phyloP scores from a whole-genome alignment of 139 green algal species.

The Parachlorella kessleri region DNA sequence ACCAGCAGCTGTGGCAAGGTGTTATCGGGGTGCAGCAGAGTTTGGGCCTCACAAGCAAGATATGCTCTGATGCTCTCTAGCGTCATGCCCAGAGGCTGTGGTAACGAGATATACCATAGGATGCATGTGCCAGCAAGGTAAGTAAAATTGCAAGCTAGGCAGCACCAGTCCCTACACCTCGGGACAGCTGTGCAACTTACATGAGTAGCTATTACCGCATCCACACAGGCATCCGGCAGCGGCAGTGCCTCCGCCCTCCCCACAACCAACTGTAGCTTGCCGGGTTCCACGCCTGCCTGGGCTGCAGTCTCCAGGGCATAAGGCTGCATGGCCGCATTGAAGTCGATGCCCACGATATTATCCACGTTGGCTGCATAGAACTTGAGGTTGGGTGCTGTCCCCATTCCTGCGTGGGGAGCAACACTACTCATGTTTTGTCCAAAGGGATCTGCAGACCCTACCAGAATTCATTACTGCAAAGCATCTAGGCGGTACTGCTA shows the following conservation, averaged over 20 bases:
- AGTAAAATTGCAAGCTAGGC: background rate
- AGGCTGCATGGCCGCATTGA: background rate
- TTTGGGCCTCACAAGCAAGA: no score
- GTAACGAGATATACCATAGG: background rate
- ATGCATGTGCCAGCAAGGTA: background rate
- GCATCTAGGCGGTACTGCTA: no score
- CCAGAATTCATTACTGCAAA: no score
- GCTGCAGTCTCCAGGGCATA: background rate
- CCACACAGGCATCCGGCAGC: background rate
- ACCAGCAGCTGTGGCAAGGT: background rate
- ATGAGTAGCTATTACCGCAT: conserved; percentile 7
- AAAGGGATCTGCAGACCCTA: no score
- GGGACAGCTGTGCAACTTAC: background rate
- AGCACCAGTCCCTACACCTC: background rate
- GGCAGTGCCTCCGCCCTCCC: conserved; percentile 4
- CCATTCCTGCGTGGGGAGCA: conserved; percentile 1
- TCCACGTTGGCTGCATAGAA: conserved; percentile 2
- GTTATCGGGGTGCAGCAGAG: no score
- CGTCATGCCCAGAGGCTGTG: no score
- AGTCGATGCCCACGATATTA: conserved; percentile 3
- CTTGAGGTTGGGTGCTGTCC: conserved; percentile 8
- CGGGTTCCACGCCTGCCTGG: background rate
- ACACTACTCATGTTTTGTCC: no score
- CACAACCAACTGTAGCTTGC: conserved; percentile 5
- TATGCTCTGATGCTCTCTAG: no score